Base-by-base conservation (phyloP, 805 yeast species). In the Metschnikowia gelsemii region DNA sequence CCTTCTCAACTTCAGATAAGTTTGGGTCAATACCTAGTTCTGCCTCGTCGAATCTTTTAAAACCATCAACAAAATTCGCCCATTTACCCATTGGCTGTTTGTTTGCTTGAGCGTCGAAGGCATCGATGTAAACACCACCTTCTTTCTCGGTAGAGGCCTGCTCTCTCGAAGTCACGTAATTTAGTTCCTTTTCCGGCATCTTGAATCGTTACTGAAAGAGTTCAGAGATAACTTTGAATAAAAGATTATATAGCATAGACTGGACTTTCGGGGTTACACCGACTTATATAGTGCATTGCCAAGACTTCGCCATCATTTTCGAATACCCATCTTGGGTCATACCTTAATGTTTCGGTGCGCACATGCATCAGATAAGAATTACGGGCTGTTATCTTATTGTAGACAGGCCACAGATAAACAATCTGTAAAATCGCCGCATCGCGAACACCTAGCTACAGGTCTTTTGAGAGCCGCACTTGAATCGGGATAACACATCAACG, bases 21-120 rank as follows among this genome's bases (percentile, higher is more conserved):
- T 50, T 50, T n/a, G 54, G 76, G 51, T 75, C 80, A 28, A 75
- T 39, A 24, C 72, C 75, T 51, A 62, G 55, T 17, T 68, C 75
- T 12, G 46, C 49, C 14, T 52, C 64, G 41, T 66, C 64, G 40
- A 52, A 59, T 44, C 63, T 46, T 43, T 50, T 61, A 55, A 67
- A 67, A 2, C 61, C 50, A 48, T 69, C 75, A 8, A 32, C 43
- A 42, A 61, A 61, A 20, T 26, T 12, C 21, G 33, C 56, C 52
- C 52, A 52, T 30, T 32, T 38, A 13, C 42, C 35, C 51, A 48
- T 38, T n/a, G 42, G 40, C 12, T 50, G 43, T 29, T 50, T 47
- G 31, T 35, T 23, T 27, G 47, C 56, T 29, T 52, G 50, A 11
- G 47, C 51, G 29, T 57, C 63, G 33, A 59, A 57, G 39, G 56